Evolutionary conservation across 2,329 filamentous ascomycete species (phyloP), one percentile per base, ranked within the genome.

Genomic region (Trichoderma arundinaceum): DNA sequence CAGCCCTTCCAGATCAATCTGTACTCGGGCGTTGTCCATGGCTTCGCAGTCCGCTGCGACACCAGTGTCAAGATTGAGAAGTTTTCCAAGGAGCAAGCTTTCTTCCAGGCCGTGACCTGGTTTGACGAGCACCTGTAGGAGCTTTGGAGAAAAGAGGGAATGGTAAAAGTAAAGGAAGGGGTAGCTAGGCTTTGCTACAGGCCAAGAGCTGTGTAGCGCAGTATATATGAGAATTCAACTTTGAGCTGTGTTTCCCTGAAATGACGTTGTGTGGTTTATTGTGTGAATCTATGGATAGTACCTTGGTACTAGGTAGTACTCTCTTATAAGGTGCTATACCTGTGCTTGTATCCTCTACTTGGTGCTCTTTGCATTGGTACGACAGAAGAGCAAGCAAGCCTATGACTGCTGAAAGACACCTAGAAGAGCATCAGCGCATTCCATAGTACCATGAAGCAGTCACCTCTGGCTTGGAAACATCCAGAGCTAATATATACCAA

Each of bases 61-160:
- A 66, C 84, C 38, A 83, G 72, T 67, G 83, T 88, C 68, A 83
- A 83, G 75, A 69, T 80, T 52, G 76, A 85, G 73, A 87, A 84
- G 75, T 94, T 85, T 72, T 89, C 90, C 43, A 94, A 92, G 84
- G 91, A 96, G 79, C 87, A 90, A 78, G 92, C 92, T 5, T 95
- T 95, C 75, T 73, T 83, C 69, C 92, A 95, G 82, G 91, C 91
- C 41, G 82, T 93, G 59, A 76, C 81, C 60, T 96, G 92, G 92
- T 93, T 96, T 71, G 84, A 91, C 70, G 54, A 69, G 52, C 80
- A 74, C 59, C 66, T 78, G 22, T 66, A 32, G 38, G 4, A 15
- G 39, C 7, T 12, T n/a, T 41, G 1, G 10, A 2, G 3, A 2
- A 12, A 13, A 1, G 8, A 5, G 8, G 4, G 28, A 35, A 19